Evolutionary conservation across 2,329 filamentous ascomycete genomes (phyloP).

Genomic region (Claviceps pazoutovae): DNA sequence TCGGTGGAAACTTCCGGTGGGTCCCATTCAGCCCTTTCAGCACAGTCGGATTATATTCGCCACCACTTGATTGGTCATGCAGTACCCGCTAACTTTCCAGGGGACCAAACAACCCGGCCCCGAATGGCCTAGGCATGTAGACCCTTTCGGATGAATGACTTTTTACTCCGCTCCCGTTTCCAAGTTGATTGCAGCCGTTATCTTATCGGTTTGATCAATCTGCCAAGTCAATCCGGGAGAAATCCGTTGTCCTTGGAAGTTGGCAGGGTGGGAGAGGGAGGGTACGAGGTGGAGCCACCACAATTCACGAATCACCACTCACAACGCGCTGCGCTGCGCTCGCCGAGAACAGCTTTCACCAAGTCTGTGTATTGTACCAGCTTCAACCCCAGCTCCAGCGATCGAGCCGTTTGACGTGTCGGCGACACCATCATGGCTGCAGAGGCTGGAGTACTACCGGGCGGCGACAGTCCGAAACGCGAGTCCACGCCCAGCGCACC

Average conservation of each 20-base stretch:
- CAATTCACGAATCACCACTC: not conserved
- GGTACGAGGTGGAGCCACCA: not conserved
- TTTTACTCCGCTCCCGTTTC: not conserved
- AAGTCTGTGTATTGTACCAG: not conserved
- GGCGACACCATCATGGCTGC: not conserved
- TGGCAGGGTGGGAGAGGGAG: too few species aligned
- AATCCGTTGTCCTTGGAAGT: too few species aligned
- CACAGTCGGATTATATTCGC: conserved; percentile 7
- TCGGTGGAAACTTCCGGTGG: not conserved
- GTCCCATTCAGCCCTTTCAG: conserved; percentile 2
- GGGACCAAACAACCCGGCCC: conserved; percentile 9
- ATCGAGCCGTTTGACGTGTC: too few species aligned
- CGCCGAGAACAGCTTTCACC: too few species aligned
- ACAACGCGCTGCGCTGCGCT: too few species aligned
- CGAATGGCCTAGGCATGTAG: conserved; percentile 8
- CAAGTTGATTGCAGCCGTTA: not conserved
- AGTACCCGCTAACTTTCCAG: conserved; percentile 1
- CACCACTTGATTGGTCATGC: conserved; percentile 7
- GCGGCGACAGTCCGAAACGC: conserved; percentile 23
- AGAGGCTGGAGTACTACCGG: conserved; percentile 19
- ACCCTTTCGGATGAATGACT: conserved; percentile 3
- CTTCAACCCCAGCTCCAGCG: not conserved
- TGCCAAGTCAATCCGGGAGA: not conserved
- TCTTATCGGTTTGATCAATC: conserved; percentile 7
- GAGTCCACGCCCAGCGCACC: conserved; percentile 27